Evolutionary conservation across 2,329 filamentous ascomycete species (phyloP).

Genomic region (Zymoseptoria crescenta): DNA sequence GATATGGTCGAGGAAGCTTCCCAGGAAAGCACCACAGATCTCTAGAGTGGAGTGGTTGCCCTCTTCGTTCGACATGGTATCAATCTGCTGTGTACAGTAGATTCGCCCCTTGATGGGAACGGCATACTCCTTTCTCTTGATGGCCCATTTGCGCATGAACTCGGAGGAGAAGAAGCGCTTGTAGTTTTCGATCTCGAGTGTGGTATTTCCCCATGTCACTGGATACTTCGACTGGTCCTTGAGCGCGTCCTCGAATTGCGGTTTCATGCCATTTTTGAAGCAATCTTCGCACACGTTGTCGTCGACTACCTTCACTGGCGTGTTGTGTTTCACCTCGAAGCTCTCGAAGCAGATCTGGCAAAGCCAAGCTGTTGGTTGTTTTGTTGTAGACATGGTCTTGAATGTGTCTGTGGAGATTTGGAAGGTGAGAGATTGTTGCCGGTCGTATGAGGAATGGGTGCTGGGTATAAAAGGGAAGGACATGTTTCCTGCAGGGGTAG

Average conservation of each 20-base stretch:
- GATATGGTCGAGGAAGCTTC: neutral
- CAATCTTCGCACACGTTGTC: slow-evolving; percentile 1
- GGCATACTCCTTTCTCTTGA: neutral
- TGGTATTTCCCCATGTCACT: neutral
- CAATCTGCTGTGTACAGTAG: neutral
- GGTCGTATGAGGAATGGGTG: neutral
- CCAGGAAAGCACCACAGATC: neutral
- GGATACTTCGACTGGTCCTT: neutral
- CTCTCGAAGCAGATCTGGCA: neutral
- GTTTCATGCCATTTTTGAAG: neutral
- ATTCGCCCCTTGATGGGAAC: neutral
- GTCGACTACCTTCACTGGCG: neutral
- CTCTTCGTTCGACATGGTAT: neutral
- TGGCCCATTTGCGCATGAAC: neutral
- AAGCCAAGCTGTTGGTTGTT: neutral
- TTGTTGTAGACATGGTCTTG: neutral
- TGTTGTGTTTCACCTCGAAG: neutral
- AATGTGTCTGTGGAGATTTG: neutral
- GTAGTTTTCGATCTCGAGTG: neutral
- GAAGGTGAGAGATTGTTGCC: neutral
- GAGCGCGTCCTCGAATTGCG: neutral
- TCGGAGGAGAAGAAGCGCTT: neutral
- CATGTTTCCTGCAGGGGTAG: neutral
- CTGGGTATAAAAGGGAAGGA: neutral
- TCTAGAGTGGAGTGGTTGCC: neutral